Base-by-base conservation (phyloP, 164 flowering plant species). In the Nymphaea thermarum region DNA sequence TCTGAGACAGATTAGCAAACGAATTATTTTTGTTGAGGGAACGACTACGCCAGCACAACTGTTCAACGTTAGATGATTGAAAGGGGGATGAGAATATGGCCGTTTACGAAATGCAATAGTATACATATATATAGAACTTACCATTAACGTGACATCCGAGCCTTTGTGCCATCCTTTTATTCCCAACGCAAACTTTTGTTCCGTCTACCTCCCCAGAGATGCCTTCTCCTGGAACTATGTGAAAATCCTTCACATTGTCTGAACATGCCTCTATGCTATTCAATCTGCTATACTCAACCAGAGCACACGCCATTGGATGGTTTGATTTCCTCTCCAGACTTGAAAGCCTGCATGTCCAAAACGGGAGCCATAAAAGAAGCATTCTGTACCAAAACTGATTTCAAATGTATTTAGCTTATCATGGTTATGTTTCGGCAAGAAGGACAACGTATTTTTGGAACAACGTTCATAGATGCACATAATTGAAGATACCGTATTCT, bases 241-340 rank as follows among this genome's bases (percentile, higher is more conserved):
- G 77, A 66, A 83, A 94, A 1, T 86, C 85, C 60, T 78, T 81
- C 43, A 94, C 96, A 43, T 69, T 71, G n/a, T 91, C 96, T 3
- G 96, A 88, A 62, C 76, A 81, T 42, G 91, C 88, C 70, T 83
- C 83, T 25, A 91, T 70, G 1, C 82, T 75, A 42, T 68, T 77
- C 0, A 75, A 71, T 44, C 70, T 71, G 64, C 82, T 91, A 55
- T 86, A 86, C 62, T 88, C 88, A 3, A 91, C 80, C 14, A 94
- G 81, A 8, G 97, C 91, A 15, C 75, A 82, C 11, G 98, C 96
- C 87, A 94, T 82, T 70, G 98, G 96, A 78, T 94, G 99, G 73
- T 96, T 85, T 11, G 99, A 91, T 77, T 90, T 94, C 66, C 95
- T 85, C 82, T 94, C 99, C 7, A 91, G 83, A 82, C 99, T 94